phyloP scores from a whole-genome alignment of 2,329 filamentous ascomycete genomes.

The Chaetomium strumarium region DNA sequence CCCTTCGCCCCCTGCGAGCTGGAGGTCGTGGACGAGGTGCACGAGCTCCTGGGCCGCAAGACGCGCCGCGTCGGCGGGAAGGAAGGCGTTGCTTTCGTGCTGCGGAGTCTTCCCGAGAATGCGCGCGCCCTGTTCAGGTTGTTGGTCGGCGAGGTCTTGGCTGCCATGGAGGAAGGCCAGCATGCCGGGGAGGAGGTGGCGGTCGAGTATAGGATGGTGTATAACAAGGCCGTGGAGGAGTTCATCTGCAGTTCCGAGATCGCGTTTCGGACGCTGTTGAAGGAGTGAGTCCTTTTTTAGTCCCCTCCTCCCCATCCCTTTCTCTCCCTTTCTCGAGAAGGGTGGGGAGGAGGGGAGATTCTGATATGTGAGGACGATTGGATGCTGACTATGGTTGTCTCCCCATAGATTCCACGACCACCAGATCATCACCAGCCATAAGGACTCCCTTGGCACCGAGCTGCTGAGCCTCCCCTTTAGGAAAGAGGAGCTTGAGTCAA shows the following conservation, averaged over 20 bases:
- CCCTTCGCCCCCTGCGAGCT: slow-evolving; percentile 62
- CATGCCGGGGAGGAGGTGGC: slow-evolving; percentile 57
- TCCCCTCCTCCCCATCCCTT: background rate
- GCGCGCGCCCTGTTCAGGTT: slow-evolving; percentile 81
- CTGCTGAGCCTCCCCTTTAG: slow-evolving; percentile 78
- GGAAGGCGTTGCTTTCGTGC: slow-evolving; percentile 85
- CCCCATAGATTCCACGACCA: slow-evolving; percentile 84
- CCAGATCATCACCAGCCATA: slow-evolving; percentile 88
- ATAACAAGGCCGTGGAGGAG: slow-evolving; percentile 92
- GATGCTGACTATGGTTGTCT: slow-evolving; percentile 24
- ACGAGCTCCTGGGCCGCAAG: slow-evolving; percentile 76
- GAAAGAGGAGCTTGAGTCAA: slow-evolving; percentile 80
- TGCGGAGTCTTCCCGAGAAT: slow-evolving; percentile 87
- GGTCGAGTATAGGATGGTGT: slow-evolving; percentile 85
- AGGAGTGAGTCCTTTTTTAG: slow-evolving; percentile 58
- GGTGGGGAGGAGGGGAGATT: background rate
- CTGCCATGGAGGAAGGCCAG: slow-evolving; percentile 53
- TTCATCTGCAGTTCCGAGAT: slow-evolving; percentile 97
- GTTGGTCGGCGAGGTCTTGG: slow-evolving; percentile 76
- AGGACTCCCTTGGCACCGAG: slow-evolving; percentile 80
- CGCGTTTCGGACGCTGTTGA: slow-evolving; percentile 86
- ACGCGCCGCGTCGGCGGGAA: slow-evolving; percentile 76
- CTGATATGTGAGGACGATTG: background rate
- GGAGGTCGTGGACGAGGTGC: slow-evolving; percentile 84
- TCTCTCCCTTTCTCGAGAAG: no score